Evolutionary conservation across 495 filamentous ascomycete genomes (phyloP).

Genomic region (Monascus purpureus): DNA sequence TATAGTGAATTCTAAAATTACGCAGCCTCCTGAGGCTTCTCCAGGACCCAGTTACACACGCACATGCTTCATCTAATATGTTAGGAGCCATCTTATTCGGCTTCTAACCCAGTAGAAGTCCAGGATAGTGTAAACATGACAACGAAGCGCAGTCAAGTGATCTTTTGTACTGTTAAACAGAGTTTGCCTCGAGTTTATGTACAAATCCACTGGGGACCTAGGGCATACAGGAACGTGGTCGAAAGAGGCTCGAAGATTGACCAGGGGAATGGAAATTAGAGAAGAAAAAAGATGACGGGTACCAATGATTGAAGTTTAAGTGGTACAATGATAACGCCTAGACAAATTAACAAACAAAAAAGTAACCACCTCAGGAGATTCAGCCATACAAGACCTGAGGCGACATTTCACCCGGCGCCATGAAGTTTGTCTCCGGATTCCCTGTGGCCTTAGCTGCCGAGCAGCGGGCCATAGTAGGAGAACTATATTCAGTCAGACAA

Average conservation of each 20-base stretch:
- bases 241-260: slow-evolving; percentile 10
- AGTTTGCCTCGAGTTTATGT: slow-evolving; percentile 28
- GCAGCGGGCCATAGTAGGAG: slow-evolving; percentile 93
- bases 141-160: too few relatives aligned
- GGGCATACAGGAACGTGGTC: slow-evolving; percentile 9
- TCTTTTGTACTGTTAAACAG: background rate
- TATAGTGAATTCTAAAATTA: too few relatives aligned
- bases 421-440: slow-evolving; percentile 66
- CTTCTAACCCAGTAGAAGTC: too few relatives aligned
- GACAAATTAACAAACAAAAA: slow-evolving; percentile 25
- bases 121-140: too few relatives aligned
- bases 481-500: slow-evolving; percentile 40
- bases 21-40: too few relatives aligned
- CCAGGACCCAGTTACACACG: background rate
- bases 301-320: too few relatives aligned
- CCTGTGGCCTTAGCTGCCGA: slow-evolving; percentile 64
- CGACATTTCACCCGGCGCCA: slow-evolving; percentile 60
- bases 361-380: slow-evolving; percentile 7
- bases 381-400: slow-evolving; percentile 34
- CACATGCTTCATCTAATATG: too few relatives aligned
- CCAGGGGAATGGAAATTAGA: slow-evolving; percentile 11
- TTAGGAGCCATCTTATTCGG: too few relatives aligned
- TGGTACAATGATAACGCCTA: slow-evolving; percentile 34
- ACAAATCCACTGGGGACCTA: slow-evolving; percentile 24
- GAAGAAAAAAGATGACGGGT: slow-evolving; percentile 15